Evolutionary conservation across 305 asterid species (phyloP).

Genomic region (Solanum hybrid): DNA sequence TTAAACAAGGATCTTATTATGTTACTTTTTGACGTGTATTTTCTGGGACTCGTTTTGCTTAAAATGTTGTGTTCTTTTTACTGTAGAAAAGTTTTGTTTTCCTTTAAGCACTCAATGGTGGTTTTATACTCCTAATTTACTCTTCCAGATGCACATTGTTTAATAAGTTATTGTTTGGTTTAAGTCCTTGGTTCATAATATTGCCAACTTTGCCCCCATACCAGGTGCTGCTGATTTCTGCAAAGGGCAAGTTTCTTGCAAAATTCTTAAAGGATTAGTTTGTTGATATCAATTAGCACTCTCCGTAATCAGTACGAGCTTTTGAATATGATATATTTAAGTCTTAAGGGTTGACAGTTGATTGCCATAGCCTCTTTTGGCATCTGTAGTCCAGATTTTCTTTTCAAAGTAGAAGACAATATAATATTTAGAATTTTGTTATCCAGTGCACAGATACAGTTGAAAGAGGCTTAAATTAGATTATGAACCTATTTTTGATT

Average conservation of each 20-base stretch:
- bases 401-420: not conserved
- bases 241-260: not conserved
- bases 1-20: conserved; percentile 12
- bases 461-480: not conserved
- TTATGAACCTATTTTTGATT: not conserved
- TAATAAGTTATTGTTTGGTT: not conserved
- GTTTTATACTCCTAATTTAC: not conserved
- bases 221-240: not conserved
- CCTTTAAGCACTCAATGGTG: not conserved
- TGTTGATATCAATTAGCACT: not conserved
- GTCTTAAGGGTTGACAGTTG: conserved; percentile 4
- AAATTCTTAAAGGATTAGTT: not conserved
- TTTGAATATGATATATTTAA: not conserved
- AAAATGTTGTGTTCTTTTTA: not conserved
- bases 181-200: not conserved
- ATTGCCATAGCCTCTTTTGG: not conserved
- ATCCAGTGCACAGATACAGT: not conserved
- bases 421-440: not conserved
- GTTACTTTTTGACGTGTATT: not conserved
- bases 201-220: not conserved
- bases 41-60: not conserved
- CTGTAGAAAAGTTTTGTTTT: not conserved
- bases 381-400: not conserved
- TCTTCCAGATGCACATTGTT: not conserved
- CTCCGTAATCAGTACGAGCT: not conserved